Percentiles rank a stretch among this genome's conserved stretches.
phyloP scores from a whole-genome alignment of 2,329 filamentous ascomycete species.

The Botrytis hyacinthi region DNA sequence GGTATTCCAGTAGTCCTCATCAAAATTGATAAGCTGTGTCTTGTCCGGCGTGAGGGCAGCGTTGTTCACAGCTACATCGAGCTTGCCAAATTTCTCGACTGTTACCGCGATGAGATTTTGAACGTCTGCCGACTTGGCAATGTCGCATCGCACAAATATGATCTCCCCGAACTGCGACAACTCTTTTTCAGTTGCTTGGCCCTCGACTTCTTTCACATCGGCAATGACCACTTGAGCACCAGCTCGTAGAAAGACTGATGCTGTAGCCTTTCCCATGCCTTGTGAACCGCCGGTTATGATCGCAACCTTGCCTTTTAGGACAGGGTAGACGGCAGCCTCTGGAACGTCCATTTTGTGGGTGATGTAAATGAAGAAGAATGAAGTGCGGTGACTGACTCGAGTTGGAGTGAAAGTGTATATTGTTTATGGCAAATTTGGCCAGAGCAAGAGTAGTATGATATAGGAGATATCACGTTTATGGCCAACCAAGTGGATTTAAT shows the following conservation, averaged over 20 bases:
- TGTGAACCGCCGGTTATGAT: slow-evolving; percentile 24
- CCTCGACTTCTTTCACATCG: slow-evolving; percentile 9
- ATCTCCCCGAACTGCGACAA: slow-evolving; percentile 11
- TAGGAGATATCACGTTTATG: not conserved
- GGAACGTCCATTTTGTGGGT: slow-evolving; percentile 15
- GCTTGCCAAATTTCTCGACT: slow-evolving; percentile 48
- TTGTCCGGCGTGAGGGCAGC: slow-evolving; percentile 39
- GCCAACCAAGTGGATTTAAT: not conserved
- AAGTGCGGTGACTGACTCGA: not conserved
- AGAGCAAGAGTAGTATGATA: not conserved
- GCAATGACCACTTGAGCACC: slow-evolving; percentile 17
- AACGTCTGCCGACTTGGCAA: slow-evolving; percentile 15
- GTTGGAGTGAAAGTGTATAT: not conserved
- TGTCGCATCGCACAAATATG: slow-evolving; percentile 15
- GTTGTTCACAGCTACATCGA: slow-evolving; percentile 55
- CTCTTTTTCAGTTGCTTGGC: slow-evolving; percentile 7
- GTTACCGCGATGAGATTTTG: slow-evolving; percentile 31
- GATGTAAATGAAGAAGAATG: not conserved
- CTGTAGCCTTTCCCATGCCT: slow-evolving; percentile 41
- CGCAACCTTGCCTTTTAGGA: slow-evolving; percentile 25
- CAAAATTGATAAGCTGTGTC: slow-evolving; percentile 13
- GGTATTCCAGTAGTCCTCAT: slow-evolving; percentile 15
- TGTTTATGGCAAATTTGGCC: not conserved
- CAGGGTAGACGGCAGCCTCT: slow-evolving; percentile 19
- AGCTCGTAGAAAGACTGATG: slow-evolving; percentile 10